Conservation (phyloP, 23 red algal species). For the Agarophyton chilense region DNA sequence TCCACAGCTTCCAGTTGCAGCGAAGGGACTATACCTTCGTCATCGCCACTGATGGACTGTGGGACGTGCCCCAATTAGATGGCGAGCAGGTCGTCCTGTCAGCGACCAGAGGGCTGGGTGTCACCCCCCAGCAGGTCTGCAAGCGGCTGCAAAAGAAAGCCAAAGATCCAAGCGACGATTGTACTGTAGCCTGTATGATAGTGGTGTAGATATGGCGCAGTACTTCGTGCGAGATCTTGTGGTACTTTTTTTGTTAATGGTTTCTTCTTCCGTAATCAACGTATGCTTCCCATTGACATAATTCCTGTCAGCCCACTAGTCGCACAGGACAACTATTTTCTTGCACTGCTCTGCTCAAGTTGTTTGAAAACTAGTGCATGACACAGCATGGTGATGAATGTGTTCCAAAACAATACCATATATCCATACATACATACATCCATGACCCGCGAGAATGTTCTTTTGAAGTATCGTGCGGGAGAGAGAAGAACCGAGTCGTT, state of each 20-base stretch:
- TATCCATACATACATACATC: too few relatives aligned
- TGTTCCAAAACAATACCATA: too few relatives aligned
- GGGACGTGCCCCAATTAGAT: constrained; percentile 32
- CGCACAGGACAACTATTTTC: too few relatives aligned
- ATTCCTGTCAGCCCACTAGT: too few relatives aligned
- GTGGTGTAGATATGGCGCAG: neutral
- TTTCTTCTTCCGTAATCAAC: neutral
- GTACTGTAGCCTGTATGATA: constrained; percentile 49
- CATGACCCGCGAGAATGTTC: too few relatives aligned
- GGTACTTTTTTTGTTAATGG: neutral
- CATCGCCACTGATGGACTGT: constrained; percentile 53
- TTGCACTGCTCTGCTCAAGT: too few relatives aligned
- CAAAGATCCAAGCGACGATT: constrained; percentile 29
- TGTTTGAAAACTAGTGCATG: too few relatives aligned
- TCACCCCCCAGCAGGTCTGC: constrained; percentile 21
- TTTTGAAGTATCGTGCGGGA: too few relatives aligned
- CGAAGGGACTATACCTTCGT: constrained; percentile 46
- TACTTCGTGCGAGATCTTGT: neutral
- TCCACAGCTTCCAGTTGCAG: constrained; percentile 19
- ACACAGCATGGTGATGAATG: too few relatives aligned
- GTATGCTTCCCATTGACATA: too few relatives aligned
- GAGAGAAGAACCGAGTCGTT: too few relatives aligned
- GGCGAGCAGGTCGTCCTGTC: neutral
- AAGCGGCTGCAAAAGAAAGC: constrained; percentile 15
- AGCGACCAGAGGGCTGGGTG: constrained; percentile 24